These are phyloP conservation scores for Nothophytophthora sp. DNA, from an alignment of 352 stramenopile species.

Conservation along the genomic window DNA sequence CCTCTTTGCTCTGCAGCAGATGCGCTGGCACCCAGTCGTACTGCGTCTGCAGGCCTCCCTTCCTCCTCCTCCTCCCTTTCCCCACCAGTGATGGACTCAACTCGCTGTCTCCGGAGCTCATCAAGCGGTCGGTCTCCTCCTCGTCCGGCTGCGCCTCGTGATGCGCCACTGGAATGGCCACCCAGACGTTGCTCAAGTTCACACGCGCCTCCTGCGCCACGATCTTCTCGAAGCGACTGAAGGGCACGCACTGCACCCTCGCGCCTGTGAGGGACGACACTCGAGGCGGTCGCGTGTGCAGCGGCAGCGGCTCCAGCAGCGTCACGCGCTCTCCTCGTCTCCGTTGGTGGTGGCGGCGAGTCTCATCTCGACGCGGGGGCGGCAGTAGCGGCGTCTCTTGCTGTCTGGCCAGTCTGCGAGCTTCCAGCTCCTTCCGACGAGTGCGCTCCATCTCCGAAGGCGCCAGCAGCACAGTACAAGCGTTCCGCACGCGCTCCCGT, in stretches of 20 bases:
- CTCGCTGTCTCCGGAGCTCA: neutral
- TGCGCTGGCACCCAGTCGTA: slow-evolving; percentile 66
- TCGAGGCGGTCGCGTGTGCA: slow-evolving; percentile 27
- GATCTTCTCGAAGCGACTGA: slow-evolving; percentile 57
- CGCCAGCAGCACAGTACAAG: slow-evolving; percentile 30
- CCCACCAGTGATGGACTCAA: slow-evolving; percentile 21
- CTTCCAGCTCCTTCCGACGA: slow-evolving; percentile 13
- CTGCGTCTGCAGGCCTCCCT: slow-evolving; percentile 31
- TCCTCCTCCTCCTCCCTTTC: slow-evolving; percentile 11
- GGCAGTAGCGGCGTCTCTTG: slow-evolving; percentile 28
- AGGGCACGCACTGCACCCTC: slow-evolving; percentile 40
- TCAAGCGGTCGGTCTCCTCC: neutral
- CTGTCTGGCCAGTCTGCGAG: slow-evolving; percentile 31
- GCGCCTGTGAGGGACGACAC: slow-evolving; percentile 31
- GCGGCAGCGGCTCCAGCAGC: slow-evolving; percentile 39
- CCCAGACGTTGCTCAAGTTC: slow-evolving; percentile 60
- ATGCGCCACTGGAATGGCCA: slow-evolving; percentile 50
- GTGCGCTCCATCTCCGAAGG: slow-evolving; percentile 20
- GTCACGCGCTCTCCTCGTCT: slow-evolving; percentile 18
- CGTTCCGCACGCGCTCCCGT: slow-evolving; percentile 31
- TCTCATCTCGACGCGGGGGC: slow-evolving; percentile 5
- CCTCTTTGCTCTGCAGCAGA: slow-evolving; percentile 34
- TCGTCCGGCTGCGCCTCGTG: slow-evolving; percentile 4
- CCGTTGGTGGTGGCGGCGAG: neutral
- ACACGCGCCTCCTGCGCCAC: slow-evolving; percentile 36